Percentiles rank a stretch among this genome's conserved stretches.
These are phyloP conservation scores for Ilex paraguariensis DNA, from an alignment of 305 asterid species.

Conservation along the genomic window DNA sequence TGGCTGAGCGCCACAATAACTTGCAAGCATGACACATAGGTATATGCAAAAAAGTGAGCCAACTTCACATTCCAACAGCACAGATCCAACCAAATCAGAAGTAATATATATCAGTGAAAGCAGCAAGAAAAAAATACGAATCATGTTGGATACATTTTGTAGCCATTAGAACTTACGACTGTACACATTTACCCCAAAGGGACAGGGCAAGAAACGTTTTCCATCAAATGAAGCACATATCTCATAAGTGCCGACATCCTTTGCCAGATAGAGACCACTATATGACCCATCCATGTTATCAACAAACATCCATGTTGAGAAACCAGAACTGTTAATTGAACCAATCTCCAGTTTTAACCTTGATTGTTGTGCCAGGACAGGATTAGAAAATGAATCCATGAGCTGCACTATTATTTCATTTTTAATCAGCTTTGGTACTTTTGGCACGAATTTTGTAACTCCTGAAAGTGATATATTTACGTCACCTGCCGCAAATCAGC, in stretches of 20 bases:
- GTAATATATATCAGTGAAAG: neutral
- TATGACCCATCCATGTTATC: conserved; percentile 68
- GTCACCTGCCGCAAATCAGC: conserved; percentile 42
- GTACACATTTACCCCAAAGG: conserved; percentile 61
- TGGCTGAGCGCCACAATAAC: no score
- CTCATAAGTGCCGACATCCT: conserved; percentile 70
- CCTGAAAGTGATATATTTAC: conserved; percentile 70
- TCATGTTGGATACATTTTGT: neutral
- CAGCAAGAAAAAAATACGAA: neutral
- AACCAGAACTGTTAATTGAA: conserved; percentile 56
- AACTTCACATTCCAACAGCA: neutral
- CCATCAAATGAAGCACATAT: conserved; percentile 63
- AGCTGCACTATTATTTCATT: conserved; percentile 55
- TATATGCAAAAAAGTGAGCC: neutral
- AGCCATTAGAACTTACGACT: conserved; percentile 39
- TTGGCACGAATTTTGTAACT: conserved; percentile 36
- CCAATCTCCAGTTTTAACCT: conserved; percentile 68
- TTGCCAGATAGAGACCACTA: conserved; percentile 46
- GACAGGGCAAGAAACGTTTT: conserved; percentile 58
- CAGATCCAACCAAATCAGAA: neutral
- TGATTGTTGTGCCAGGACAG: conserved; percentile 45
- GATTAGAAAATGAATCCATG: conserved; percentile 66
- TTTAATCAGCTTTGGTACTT: conserved; percentile 45
- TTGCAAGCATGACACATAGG: no score
- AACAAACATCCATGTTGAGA: conserved; percentile 35